A percentile compares a stretch with the other conserved stretches of the same genome.
phyloP scores from a whole-genome alignment of 306 rosid genomes.

The Quillaja saponaria region DNA sequence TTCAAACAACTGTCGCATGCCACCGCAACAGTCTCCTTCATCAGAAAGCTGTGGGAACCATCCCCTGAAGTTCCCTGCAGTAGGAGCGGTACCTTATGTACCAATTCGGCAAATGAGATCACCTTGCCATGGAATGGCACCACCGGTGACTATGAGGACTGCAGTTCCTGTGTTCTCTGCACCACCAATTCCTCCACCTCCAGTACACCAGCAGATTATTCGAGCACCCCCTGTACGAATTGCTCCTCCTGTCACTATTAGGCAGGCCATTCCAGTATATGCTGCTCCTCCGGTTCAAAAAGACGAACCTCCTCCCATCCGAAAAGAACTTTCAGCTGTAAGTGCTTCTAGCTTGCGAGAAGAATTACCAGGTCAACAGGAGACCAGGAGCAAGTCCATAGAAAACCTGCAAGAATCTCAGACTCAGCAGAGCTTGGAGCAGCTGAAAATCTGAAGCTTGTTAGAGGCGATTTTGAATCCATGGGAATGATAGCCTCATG shows the following conservation, averaged over 20 bases:
- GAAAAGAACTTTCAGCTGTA: conserved; percentile 31
- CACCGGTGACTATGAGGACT: conserved; percentile 83
- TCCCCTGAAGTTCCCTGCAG: conserved; percentile 71
- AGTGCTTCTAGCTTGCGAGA: conserved; percentile 30
- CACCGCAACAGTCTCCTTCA: conserved; percentile 33
- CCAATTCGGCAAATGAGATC: conserved; percentile 79
- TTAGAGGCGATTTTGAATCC: conserved; percentile 30
- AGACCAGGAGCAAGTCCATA: conserved; percentile 35
- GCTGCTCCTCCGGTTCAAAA: conserved; percentile 68
- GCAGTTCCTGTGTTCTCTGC: conserved; percentile 88
- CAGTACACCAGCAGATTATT: conserved; percentile 46
- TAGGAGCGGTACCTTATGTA: conserved; percentile 80
- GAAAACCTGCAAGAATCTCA: conserved; percentile 41
- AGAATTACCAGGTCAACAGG: conserved; percentile 43
- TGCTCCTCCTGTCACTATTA: conserved; percentile 76
- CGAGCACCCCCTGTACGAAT: conserved; percentile 51
- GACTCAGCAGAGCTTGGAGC: conserved; percentile 57
- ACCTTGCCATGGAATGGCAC: conserved; percentile 83
- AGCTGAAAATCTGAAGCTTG: conserved; percentile 65
- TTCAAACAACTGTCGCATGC: conserved; percentile 42
- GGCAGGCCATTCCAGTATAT: conserved; percentile 75
- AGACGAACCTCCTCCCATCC: conserved; percentile 43
- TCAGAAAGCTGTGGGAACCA: conserved; percentile 54
- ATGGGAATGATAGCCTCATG: conserved; percentile 42
- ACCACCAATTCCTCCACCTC: conserved; percentile 73